These are phyloP conservation scores for Candida corydali DNA, from an alignment of 805 yeast species.

Conservation along the genomic window DNA sequence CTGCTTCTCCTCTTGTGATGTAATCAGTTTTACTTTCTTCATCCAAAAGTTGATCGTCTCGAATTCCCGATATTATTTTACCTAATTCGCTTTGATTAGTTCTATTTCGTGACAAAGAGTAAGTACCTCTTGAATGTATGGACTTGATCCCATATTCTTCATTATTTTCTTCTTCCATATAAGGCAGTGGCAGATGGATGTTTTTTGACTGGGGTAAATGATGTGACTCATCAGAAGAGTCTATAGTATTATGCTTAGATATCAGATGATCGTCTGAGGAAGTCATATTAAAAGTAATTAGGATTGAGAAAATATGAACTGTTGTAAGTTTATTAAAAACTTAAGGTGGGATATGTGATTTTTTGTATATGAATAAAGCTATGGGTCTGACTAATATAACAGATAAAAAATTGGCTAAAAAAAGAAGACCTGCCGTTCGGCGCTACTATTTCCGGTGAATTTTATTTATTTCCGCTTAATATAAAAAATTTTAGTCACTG, in stretches of 20 bases:
- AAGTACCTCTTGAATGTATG: not conserved
- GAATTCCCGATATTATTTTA: constrained; percentile 16
- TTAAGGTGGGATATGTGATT: too few relatives aligned
- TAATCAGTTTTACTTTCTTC: constrained; percentile 11
- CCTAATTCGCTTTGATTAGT: constrained; percentile 15
- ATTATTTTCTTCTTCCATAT: not conserved
- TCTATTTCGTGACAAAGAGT: constrained; percentile 5
- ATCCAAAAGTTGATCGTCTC: constrained; percentile 20
- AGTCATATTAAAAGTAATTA: too few relatives aligned
- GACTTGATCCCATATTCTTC: constrained; percentile 1
- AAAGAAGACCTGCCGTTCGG: too few relatives aligned
- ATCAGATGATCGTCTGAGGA: not conserved
- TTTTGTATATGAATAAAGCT: too few relatives aligned
- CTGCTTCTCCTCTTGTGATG: constrained; percentile 11
- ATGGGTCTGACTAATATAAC: too few relatives aligned
- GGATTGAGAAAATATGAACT: too few relatives aligned
- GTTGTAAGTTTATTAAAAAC: too few relatives aligned
- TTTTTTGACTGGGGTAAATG: not conserved
- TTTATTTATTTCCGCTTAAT: too few relatives aligned
- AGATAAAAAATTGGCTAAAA: too few relatives aligned
- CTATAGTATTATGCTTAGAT: not conserved
- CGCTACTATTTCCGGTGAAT: too few relatives aligned
- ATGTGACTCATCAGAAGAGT: constrained; percentile 1
- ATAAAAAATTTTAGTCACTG: too few relatives aligned
- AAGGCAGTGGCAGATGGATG: not conserved